A percentile compares a stretch with the other conserved stretches of the same genome.
These are phyloP conservation scores for Sistotremastrum suecicum DNA, from an alignment of 768 basidiomycete species.

Conservation along the genomic window DNA sequence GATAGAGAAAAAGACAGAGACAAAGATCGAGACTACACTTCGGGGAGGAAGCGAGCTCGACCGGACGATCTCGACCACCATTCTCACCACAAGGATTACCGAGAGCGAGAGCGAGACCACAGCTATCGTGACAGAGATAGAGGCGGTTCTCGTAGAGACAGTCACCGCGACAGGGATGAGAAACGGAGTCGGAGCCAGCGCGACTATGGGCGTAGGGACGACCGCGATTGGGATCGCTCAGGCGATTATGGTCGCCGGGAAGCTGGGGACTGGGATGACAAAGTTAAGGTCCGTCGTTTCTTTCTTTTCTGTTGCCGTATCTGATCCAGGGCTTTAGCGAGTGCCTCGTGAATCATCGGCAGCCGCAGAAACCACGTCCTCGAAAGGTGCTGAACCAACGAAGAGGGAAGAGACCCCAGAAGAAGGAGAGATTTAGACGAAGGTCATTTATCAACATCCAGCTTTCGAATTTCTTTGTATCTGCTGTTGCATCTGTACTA, in stretches of 20 bases:
- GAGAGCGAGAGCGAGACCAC: slow-evolving; percentile 23
- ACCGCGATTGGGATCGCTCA: slow-evolving; percentile 11
- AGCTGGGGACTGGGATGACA: slow-evolving; percentile 8
- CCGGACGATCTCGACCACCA: slow-evolving; percentile 16
- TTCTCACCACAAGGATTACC: slow-evolving; percentile 11
- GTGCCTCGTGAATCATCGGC: slow-evolving; percentile 25
- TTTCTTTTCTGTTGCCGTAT: background rate
- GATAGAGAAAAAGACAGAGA: slow-evolving; percentile 18
- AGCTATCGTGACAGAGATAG: slow-evolving; percentile 27
- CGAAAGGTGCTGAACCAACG: slow-evolving; percentile 16
- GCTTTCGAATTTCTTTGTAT: too few species aligned
- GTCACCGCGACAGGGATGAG: slow-evolving; percentile 22
- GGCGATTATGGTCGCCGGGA: slow-evolving; percentile 4
- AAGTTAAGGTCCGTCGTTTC: slow-evolving; percentile 32
- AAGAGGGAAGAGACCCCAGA: slow-evolving; percentile 65
- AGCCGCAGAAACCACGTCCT: slow-evolving; percentile 26
- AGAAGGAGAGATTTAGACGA: slow-evolving; percentile 63
- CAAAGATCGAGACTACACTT: slow-evolving; percentile 12
- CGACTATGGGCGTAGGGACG: slow-evolving; percentile 15
- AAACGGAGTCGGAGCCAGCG: slow-evolving; percentile 24
- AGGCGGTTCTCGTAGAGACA: slow-evolving; percentile 18
- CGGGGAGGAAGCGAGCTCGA: slow-evolving; percentile 7
- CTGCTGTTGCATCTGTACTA: too few species aligned
- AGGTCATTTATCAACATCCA: too few species aligned
- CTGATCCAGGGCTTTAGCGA: slow-evolving; percentile 1